These are phyloP conservation scores for Coniochaeta sp. DNA, from an alignment of 2,329 filamentous ascomycete species.

Conservation along the genomic window DNA sequence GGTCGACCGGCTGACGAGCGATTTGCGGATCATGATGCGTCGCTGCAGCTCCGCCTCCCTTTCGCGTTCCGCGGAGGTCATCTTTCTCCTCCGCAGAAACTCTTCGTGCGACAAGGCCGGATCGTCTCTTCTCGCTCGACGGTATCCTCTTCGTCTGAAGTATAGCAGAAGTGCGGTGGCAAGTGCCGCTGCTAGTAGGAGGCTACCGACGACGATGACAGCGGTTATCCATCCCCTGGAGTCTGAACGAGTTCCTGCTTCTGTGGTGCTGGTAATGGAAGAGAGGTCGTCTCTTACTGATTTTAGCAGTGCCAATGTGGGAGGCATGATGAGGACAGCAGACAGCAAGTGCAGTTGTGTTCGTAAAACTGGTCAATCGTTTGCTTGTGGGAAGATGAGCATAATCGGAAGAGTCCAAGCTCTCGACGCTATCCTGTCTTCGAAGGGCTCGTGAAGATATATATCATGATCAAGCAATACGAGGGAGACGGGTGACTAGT, in stretches of 20 bases:
- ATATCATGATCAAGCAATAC: no score
- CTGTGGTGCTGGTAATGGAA: not conserved
- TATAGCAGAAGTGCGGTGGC: slow-evolving; percentile 13
- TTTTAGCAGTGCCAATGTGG: not conserved
- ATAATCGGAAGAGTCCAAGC: no score
- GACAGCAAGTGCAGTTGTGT: no score
- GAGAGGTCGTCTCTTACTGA: not conserved
- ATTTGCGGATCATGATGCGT: slow-evolving; percentile 35
- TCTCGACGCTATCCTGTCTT: no score
- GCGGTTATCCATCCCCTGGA: slow-evolving; percentile 18
- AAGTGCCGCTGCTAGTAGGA: slow-evolving; percentile 14
- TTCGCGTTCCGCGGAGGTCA: slow-evolving; percentile 16
- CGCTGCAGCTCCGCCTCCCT: slow-evolving; percentile 30
- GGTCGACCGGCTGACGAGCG: slow-evolving; percentile 23
- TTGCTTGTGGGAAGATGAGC: no score
- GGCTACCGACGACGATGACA: slow-evolving; percentile 16
- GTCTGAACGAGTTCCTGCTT: slow-evolving; percentile 6
- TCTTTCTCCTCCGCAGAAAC: slow-evolving; percentile 16
- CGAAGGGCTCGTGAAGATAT: no score
- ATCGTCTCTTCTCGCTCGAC: slow-evolving; percentile 14
- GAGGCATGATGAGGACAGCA: no score
- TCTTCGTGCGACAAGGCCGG: slow-evolving; percentile 15
- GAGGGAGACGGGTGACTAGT: no score
- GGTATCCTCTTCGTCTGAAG: slow-evolving; percentile 16
- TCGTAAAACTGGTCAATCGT: no score